Conservation (phyloP, 345 rosid genomes). For the Alliaria petiolata region DNA sequence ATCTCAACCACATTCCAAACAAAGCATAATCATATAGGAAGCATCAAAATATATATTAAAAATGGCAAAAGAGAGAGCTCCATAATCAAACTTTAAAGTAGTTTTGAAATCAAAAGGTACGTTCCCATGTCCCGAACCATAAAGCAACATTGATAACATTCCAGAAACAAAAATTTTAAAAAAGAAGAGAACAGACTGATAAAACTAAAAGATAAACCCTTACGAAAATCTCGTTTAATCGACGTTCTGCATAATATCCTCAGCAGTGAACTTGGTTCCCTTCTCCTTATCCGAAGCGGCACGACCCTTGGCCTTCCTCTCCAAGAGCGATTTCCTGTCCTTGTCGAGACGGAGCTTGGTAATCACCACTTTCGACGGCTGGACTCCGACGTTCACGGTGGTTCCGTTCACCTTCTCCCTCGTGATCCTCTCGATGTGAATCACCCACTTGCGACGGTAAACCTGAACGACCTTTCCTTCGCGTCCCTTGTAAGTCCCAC, state of each 20-base stretch:
- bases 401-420: conserved; percentile 81
- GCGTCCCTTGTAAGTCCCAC: conserved; percentile 79
- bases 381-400: conserved; percentile 70
- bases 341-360: conserved; percentile 77
- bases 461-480: conserved; percentile 81
- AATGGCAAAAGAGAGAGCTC: neutral
- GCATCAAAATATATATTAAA: neutral
- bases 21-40: neutral
- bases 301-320: conserved; percentile 76
- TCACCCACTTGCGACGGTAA: conserved; percentile 78
- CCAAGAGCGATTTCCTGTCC: conserved; percentile 65
- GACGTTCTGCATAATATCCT: conserved; percentile 78
- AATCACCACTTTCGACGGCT: conserved; percentile 68
- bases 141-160: conserved; percentile 1
- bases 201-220: neutral
- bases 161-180: neutral
- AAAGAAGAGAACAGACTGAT: neutral
- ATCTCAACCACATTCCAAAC: neutral
- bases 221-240: conserved; percentile 32
- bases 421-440: conserved; percentile 77
- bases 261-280: conserved; percentile 71
- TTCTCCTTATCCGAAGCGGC: conserved; percentile 76
- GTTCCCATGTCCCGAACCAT: neutral
- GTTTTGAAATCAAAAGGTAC: neutral
- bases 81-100: neutral